These are phyloP conservation scores for Acanthamoeba castellanii DNA, from an alignment of 208 protist species.

Conservation along the genomic window DNA sequence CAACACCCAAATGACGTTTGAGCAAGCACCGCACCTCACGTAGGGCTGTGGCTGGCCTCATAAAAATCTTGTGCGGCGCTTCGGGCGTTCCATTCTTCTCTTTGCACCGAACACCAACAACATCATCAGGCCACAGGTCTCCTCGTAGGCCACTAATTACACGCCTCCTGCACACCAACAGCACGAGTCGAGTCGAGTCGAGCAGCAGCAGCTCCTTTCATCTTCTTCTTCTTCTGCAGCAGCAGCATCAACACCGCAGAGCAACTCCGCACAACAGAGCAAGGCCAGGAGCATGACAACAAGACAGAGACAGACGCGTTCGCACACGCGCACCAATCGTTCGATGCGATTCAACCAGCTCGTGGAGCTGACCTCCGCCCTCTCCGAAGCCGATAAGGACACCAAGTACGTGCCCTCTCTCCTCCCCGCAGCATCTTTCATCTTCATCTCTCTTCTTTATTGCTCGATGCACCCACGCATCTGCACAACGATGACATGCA, in stretches of 20 bases:
- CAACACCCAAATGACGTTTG: neutral
- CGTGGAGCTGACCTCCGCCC: slow-evolving; percentile 30
- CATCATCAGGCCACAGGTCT: too few relatives aligned
- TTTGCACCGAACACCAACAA: slow-evolving; percentile 8
- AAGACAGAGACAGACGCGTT: neutral
- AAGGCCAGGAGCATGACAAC: neutral
- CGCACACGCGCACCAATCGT: slow-evolving; percentile 45
- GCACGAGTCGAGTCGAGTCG: neutral
- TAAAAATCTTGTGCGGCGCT: neutral
- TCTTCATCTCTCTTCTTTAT: neutral
- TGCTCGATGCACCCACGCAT: neutral
- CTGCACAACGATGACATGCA: neutral
- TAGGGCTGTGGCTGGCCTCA: neutral
- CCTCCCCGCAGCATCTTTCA: neutral
- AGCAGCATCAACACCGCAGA: neutral
- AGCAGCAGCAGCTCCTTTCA: neutral
- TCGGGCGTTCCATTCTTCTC: neutral
- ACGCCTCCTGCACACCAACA: neutral
- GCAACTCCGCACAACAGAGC: neutral
- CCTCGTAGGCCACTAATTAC: neutral
- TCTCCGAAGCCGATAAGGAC: slow-evolving; percentile 57
- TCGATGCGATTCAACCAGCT: slow-evolving; percentile 49
- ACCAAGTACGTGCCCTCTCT: slow-evolving; percentile 39
- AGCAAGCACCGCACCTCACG: neutral
- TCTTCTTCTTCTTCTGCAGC: neutral